Percentiles rank a stretch among this genome's conserved stretches.
Conservation (phyloP, 371 early-diverging fungal genomes). For the Lichtheimia ornata region DNA sequence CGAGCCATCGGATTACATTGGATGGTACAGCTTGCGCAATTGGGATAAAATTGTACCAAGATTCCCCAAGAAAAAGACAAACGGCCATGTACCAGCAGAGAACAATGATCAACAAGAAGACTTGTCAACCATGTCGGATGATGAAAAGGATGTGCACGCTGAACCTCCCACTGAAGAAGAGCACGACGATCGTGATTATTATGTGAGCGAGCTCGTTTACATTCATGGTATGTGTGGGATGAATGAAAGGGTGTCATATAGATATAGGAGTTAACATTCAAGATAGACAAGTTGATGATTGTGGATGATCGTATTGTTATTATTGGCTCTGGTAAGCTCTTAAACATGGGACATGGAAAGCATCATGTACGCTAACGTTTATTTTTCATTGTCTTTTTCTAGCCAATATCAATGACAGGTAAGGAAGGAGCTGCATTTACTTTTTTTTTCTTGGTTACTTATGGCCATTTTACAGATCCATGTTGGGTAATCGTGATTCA, state of each 20-base stretch:
- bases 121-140: background rate
- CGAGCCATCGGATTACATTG: slow-evolving; percentile 71
- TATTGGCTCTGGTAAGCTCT: slow-evolving; percentile 71
- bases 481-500: slow-evolving; percentile 85
- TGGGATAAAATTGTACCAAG: slow-evolving; percentile 58
- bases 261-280: too few relatives aligned
- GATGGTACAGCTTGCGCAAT: slow-evolving; percentile 76
- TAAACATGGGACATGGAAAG: too few relatives aligned
- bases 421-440: background rate
- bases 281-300: slow-evolving; percentile 79
- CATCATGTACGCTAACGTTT: too few relatives aligned
- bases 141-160: background rate
- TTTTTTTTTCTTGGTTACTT: background rate
- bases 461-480: slow-evolving; percentile 49
- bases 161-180: slow-evolving; percentile 7
- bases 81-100: background rate
- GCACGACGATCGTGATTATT: slow-evolving; percentile 41
- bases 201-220: slow-evolving; percentile 85
- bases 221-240: slow-evolving; percentile 60
- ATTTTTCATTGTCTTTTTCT: background rate
- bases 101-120: slow-evolving; percentile 9
- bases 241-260: too few relatives aligned
- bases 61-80: slow-evolving; percentile 6
- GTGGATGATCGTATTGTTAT: slow-evolving; percentile 85
- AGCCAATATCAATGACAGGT: slow-evolving; percentile 52